Evolutionary conservation across 305 asterid genomes (phyloP), one percentile per base, ranked within the genome.

Genomic region (Stenogyne calaminthoides): DNA sequence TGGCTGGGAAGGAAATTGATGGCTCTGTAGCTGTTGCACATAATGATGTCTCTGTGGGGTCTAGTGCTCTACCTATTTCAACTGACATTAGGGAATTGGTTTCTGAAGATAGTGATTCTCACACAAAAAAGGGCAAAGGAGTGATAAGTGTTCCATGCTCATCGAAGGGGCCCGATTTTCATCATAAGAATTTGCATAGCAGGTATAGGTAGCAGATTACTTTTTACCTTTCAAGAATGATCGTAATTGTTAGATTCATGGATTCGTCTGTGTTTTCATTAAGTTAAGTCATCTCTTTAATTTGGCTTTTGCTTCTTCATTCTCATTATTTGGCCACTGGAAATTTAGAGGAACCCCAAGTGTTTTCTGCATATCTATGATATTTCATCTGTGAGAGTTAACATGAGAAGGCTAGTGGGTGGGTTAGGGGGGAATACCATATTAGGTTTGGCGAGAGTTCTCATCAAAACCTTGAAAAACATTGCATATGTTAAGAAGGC

Each of bases 81-180:
- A 39, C 46, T 84, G 77, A 55, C 67, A 73, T 80, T 44, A 84
- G 36, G 71, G 90, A 86, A 64, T 76, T 84, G 80, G 88, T 80
- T 64, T 73, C 86, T 74, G 88, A 85, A 68, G 92, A 77, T 19
- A 42, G 22, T 36, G 82, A 74, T 76, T 81, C 86, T 74, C 60
- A 54, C 64, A 42, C 19, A 65, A 66, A 82, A 52, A 93, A 93
- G 87, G 98, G 97, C 64, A 93, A 93, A 84, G 89, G 82, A 80
- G 88, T 88, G 56, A 70, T 83, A 71, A 63, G 56, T 71, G 75
- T 79, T 75, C 84, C 90, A 16, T 80, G 68, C 67, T 64, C 83
- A 57, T 72, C 84, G 22, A 80, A 76, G 63, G 88, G 70, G 62
- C 70, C 65, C 70, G 80, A 79, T 63, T 52, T 67, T 56, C 73